Evolutionary conservation across 441 rosid genomes (phyloP).

Genomic region (Mallotus japonicus): DNA sequence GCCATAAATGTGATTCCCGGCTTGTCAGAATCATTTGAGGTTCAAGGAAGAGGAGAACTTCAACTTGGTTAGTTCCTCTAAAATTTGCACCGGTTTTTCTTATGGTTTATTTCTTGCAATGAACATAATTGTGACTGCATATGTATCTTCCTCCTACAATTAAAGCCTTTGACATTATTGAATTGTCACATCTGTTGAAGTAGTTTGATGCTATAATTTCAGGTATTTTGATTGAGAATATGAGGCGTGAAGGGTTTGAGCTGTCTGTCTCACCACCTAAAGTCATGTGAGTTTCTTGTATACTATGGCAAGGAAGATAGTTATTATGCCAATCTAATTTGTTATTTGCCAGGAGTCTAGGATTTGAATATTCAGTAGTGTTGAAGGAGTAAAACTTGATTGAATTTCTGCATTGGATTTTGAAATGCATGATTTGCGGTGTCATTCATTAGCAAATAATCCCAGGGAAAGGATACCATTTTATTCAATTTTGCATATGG

Average conservation of each 20-base stretch:
- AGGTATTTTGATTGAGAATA: conserved; percentile 96
- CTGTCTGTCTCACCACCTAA: conserved; percentile 92
- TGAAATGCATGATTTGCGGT: neutral
- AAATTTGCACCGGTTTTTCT: conserved; percentile 3
- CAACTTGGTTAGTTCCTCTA: conserved; percentile 71
- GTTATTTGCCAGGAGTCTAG: neutral
- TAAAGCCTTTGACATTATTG: neutral
- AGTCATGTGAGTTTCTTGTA: conserved; percentile 72
- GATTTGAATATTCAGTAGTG: too few relatives aligned
- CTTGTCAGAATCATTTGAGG: conserved; percentile 82
- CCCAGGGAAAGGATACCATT: neutral
- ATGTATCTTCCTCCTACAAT: neutral
- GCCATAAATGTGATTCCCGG: conserved; percentile 93
- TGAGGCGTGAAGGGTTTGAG: conserved; percentile 98
- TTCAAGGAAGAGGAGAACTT: conserved; percentile 98
- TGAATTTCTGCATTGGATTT: neutral
- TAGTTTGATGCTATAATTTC: conserved; percentile 25
- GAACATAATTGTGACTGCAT: neutral
- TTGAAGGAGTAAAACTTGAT: neutral
- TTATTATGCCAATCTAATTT: neutral
- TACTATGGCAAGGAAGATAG: conserved; percentile 7
- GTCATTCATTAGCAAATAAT: neutral
- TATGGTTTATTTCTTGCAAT: neutral
- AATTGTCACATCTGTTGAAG: conserved; percentile 16
- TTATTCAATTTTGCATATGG: neutral